Percentiles rank a stretch among this genome's conserved stretches.
These are phyloP conservation scores for Fomitopsis betulina DNA, from an alignment of 1,284 basidiomycete genomes.

Conservation along the genomic window DNA sequence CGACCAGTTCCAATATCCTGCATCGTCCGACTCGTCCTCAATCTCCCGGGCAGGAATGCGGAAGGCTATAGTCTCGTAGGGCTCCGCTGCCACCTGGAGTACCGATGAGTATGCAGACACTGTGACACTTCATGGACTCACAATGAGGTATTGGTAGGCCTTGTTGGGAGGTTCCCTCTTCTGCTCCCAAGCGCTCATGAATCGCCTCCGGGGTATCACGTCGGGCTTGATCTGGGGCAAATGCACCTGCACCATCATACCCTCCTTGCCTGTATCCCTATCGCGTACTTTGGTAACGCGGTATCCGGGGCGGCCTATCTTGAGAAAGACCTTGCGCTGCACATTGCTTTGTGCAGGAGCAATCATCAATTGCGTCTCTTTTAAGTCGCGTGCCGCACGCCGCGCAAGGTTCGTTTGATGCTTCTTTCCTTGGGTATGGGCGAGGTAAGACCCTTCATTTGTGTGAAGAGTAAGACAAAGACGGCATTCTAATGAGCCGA, in stretches of 20 bases:
- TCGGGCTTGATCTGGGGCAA: slow-evolving; percentile 91
- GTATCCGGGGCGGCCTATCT: slow-evolving; percentile 96
- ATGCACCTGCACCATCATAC: slow-evolving; percentile 96
- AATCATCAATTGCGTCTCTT: slow-evolving; percentile 86
- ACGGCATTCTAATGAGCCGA: slow-evolving; percentile 96
- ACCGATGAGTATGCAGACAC: neutral
- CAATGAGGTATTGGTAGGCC: slow-evolving; percentile 95
- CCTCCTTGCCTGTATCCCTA: slow-evolving; percentile 74
- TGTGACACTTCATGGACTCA: slow-evolving; percentile 37
- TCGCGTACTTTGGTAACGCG: slow-evolving; percentile 88
- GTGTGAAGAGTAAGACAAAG: slow-evolving; percentile 97
- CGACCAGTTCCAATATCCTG: slow-evolving; percentile 91
- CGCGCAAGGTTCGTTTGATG: slow-evolving; percentile 98
- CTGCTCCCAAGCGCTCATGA: slow-evolving; percentile 99
- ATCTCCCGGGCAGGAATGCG: slow-evolving; percentile 97
- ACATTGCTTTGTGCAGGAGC: slow-evolving; percentile 72
- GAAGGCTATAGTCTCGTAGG: slow-evolving; percentile 98
- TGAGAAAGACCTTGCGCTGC: slow-evolving; percentile 91
- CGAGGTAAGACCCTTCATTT: slow-evolving; percentile 98
- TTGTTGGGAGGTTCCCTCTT: slow-evolving; percentile 93
- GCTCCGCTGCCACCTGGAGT: slow-evolving; percentile 90
- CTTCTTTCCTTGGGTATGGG: slow-evolving; percentile 99
- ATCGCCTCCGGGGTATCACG: slow-evolving; percentile 83
- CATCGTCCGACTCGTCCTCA: slow-evolving; percentile 88
- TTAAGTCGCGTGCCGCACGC: slow-evolving; percentile 92